A percentile compares a stretch with the other conserved stretches of the same genome.
Conservation (phyloP, 441 rosid species). For the Biscutella laevigata region DNA sequence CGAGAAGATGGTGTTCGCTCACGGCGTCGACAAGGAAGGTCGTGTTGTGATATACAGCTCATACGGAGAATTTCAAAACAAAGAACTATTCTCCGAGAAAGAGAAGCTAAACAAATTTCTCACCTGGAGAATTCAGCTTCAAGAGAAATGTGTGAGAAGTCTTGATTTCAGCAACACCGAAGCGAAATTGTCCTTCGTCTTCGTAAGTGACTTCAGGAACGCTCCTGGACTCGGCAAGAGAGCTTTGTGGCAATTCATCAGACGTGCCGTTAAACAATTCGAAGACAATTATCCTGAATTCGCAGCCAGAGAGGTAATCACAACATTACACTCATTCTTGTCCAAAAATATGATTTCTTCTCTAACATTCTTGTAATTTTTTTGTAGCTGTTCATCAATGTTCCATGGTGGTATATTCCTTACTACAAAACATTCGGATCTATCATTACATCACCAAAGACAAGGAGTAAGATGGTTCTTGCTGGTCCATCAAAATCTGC, state of each 20-base stretch:
- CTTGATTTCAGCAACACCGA: constrained; percentile 42
- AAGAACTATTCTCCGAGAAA: constrained; percentile 37
- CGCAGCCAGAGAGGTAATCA: constrained; percentile 51
- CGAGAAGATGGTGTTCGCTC: constrained; percentile 37
- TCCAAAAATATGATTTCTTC: background rate
- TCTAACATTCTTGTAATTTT: no score
- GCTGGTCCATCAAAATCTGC: constrained; percentile 40
- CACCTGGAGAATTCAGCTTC: constrained; percentile 45
- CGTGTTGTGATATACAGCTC: constrained; percentile 45
- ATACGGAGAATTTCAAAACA: constrained; percentile 40
- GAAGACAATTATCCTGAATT: constrained; percentile 55
- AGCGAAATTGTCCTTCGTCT: constrained; percentile 36
- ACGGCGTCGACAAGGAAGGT: constrained; percentile 38
- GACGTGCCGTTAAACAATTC: constrained; percentile 40
- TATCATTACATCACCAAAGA: constrained; percentile 40
- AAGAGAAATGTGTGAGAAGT: constrained; percentile 39
- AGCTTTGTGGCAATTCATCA: constrained; percentile 40
- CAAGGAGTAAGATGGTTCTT: constrained; percentile 45
- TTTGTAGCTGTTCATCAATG: constrained; percentile 53
- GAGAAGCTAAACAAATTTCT: constrained; percentile 38
- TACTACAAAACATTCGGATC: constrained; percentile 36
- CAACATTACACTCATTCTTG: no score
- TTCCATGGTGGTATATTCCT: constrained; percentile 53
- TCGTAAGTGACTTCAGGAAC: constrained; percentile 47
- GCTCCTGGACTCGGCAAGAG: constrained; percentile 41